phyloP scores from a whole-genome alignment of 805 yeast genomes.

The Saccharomycodes ludwigii region DNA sequence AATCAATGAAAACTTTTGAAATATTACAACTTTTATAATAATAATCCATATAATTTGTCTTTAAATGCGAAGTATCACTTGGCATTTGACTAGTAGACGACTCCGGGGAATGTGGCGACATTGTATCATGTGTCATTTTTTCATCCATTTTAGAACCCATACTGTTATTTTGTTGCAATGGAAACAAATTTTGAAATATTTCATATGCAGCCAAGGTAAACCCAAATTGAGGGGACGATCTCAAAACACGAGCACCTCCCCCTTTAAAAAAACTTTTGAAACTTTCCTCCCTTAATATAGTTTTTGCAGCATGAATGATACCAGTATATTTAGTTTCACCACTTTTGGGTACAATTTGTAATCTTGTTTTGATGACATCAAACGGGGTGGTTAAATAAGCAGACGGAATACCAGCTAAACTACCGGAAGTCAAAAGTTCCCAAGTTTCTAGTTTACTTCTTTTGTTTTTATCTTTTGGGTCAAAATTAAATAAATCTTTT shows the following conservation, averaged over 20 bases:
- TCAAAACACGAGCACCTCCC: slow-evolving; percentile 83
- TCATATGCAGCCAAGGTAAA: slow-evolving; percentile 97
- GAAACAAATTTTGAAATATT: slow-evolving; percentile 67
- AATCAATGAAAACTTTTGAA: slow-evolving; percentile 47
- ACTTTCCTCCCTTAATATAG: slow-evolving; percentile 76
- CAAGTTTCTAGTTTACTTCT: slow-evolving; percentile 56
- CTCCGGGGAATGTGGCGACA: neutral
- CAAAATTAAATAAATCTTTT: slow-evolving; percentile 67
- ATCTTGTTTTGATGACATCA: slow-evolving; percentile 90
- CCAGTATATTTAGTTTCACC: slow-evolving; percentile 73
- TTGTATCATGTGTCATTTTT: too few relatives aligned
- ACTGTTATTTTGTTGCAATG: slow-evolving; percentile 34
- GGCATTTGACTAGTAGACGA: slow-evolving; percentile 20
- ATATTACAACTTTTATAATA: slow-evolving; percentile 48
- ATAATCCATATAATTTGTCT: slow-evolving; percentile 30
- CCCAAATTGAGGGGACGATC: slow-evolving; percentile 97
- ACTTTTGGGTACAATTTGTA: slow-evolving; percentile 69
- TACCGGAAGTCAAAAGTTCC: slow-evolving; percentile 82
- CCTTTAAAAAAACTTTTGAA: slow-evolving; percentile 86
- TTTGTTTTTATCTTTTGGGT: slow-evolving; percentile 53
- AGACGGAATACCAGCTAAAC: slow-evolving; percentile 95
- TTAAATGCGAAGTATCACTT: slow-evolving; percentile 29
- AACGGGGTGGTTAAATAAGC: slow-evolving; percentile 94
- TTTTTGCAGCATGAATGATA: slow-evolving; percentile 61
- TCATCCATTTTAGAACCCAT: slow-evolving; percentile 6